These are phyloP conservation scores for Saururus chinensis DNA, from an alignment of 164 flowering plant genomes.

Conservation along the genomic window DNA sequence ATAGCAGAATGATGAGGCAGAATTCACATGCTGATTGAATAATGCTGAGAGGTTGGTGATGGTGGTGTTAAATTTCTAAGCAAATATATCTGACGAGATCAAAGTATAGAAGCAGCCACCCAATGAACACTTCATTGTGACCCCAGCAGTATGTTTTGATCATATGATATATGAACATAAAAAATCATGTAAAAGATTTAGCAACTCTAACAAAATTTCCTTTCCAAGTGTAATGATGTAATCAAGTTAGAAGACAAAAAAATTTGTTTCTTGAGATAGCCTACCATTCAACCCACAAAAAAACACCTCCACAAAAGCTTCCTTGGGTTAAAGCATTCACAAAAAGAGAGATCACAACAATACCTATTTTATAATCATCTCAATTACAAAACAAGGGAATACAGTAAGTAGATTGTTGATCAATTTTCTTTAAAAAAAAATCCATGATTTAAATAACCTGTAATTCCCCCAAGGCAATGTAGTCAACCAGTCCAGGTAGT, in stretches of 20 bases:
- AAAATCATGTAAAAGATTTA: neutral
- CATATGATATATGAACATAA: no score
- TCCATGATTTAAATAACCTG: constrained; percentile 34
- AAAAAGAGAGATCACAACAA: neutral
- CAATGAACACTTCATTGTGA: no score
- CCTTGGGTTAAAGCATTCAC: neutral
- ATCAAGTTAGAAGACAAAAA: neutral
- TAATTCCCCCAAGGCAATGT: constrained; percentile 95
- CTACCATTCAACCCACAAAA: no score
- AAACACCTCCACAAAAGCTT: neutral
- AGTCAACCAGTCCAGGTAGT: constrained; percentile 98
- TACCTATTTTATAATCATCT: neutral
- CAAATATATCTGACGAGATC: no score
- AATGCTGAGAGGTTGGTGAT: no score
- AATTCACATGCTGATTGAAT: no score
- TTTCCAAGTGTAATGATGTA: neutral
- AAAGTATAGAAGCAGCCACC: no score
- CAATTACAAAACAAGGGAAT: neutral
- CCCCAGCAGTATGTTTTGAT: no score
- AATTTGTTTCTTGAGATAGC: no score
- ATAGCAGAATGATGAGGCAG: no score
- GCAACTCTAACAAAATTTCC: neutral
- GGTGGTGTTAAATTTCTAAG: no score
- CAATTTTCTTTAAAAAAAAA: neutral
- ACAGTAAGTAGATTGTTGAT: no score